A percentile compares a stretch with the other conserved stretches of the same genome.
Evolutionary conservation across 192 early-diverging fungal species (phyloP).

Genomic region (Coemansia sp.): DNA sequence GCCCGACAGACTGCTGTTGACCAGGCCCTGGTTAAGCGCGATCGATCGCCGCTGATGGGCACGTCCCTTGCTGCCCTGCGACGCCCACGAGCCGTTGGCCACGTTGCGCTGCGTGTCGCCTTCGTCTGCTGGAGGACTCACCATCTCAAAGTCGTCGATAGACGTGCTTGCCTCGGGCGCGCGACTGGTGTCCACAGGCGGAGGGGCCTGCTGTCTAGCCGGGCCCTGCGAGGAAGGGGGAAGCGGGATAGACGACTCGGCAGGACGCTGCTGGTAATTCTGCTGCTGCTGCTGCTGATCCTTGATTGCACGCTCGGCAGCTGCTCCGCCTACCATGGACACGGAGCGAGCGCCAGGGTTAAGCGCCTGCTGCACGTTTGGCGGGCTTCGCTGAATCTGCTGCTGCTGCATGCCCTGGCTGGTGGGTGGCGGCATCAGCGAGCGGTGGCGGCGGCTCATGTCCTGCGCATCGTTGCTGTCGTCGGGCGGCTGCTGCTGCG

Average conservation of each 20-base stretch:
- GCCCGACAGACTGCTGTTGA: conserved; percentile 1
- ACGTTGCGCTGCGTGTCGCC: conserved; percentile 2
- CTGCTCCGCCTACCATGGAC: conserved; percentile 34
- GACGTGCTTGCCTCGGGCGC: conserved; percentile 14
- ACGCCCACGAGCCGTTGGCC: conserved; percentile 16
- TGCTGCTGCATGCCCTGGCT: conserved; percentile 11
- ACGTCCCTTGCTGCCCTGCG: conserved; percentile 16
- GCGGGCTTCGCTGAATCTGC: conserved; percentile 13
- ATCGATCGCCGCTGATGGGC: conserved; percentile 39
- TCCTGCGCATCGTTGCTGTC: conserved; percentile 13
- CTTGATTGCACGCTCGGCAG: conserved; percentile 4
- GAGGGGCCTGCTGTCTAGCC: not conserved
- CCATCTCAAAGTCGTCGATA: conserved; percentile 37
- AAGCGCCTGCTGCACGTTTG: not conserved
- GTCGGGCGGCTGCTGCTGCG: not conserved
- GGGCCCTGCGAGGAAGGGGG: not conserved
- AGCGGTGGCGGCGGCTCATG: conserved; percentile 28
- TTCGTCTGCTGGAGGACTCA: conserved; percentile 20
- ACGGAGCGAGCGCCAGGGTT: conserved; percentile 12
- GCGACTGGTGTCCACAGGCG: not conserved
- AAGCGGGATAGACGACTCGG: not conserved
- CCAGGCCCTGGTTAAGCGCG: conserved; percentile 28
- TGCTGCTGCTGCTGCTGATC: conserved; percentile 19
- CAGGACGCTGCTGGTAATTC: not conserved
- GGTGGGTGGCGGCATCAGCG: conserved; percentile 30